A percentile compares a stretch with the other conserved stretches of the same genome.
Conservation (phyloP, 148 eudicot species). For the Polygonum maritimum region DNA sequence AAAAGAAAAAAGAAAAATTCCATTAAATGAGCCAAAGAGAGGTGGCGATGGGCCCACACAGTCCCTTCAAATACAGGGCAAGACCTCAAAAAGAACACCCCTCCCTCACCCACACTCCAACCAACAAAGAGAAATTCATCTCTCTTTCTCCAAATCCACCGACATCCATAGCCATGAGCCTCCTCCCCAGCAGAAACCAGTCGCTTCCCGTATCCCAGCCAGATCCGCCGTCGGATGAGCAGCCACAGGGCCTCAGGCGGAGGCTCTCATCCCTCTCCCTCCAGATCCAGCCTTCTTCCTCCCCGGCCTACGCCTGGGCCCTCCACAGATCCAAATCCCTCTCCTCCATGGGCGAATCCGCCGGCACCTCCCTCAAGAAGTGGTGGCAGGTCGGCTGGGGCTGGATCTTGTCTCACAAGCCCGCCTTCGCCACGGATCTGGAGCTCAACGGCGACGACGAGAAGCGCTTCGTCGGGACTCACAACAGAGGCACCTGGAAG, state of each 20-base stretch:
- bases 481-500: conserved; percentile 50
- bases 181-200: not conserved
- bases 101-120: not conserved
- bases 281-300: conserved; percentile 27
- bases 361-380: conserved; percentile 36
- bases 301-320: conserved; percentile 29
- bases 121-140: no score
- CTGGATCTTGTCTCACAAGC: conserved; percentile 67
- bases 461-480: conserved; percentile 35
- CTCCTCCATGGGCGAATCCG: conserved; percentile 39
- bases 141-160: not conserved
- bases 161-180: not conserved
- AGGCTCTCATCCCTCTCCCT: conserved; percentile 54
- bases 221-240: conserved; percentile 12
- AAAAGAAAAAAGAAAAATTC: not conserved
- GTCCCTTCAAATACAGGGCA: not conserved
- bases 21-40: not conserved
- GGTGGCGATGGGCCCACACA: not conserved
- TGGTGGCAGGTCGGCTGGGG: conserved; percentile 76
- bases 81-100: not conserved
- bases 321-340: conserved; percentile 46
- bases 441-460: conserved; percentile 88
- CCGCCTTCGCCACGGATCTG: conserved; percentile 56
- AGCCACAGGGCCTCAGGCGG: conserved; percentile 26
- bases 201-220: conserved; percentile 38